Evolutionary conservation across 129 eudicot genomes (phyloP), one percentile per base, ranked within the genome.

Genomic region (Artemisia annua): DNA sequence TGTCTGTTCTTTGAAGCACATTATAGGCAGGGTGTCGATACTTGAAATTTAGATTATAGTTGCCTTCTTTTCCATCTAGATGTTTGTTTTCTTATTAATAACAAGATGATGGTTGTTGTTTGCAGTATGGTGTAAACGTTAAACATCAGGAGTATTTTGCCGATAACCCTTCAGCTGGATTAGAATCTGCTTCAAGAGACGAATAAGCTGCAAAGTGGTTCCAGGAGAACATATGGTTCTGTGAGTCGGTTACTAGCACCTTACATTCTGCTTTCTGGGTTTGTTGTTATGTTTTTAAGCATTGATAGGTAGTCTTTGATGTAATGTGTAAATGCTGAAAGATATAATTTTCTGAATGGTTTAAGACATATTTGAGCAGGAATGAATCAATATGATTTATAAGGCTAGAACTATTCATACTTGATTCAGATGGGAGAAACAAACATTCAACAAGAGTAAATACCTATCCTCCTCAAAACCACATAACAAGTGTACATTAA

Each of bases 131-230:
- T 11, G 96, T 93, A 78, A 93, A 93, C 65, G 87, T 83, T 28
- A 90, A 93, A 70, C 98, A 90, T 72, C 98, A 86, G 78, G 98
- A 93, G 69, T 93, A 93, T 75, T 90, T 82, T 79, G 97, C 98
- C 3, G 98, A 94, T 77, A 90, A 88, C 81, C 95, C 97, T 55
- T 87, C 98, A 32, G 87, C 97, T 72, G 98, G 97, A 60, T 55
- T 93, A 51, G 98, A 89, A 57, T 68, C 97, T 72, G 81, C 86
- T 39, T 19, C 90, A 32, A 89, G 87, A 79, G 98, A 90, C 12
- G 97, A 93, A 73, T 92, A 84, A 87, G 58, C 17, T 17, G 13
- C 32, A 49, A 46, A 61, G 16, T 72, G 49, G 7, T 19, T 28
- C 43, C 16, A 48, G 49, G 26, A 57, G 22, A 58, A 71, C 16